Evolutionary conservation across 2,329 filamentous ascomycete species (phyloP), one percentile per base, ranked within the genome.

Genomic region (Ophiostoma angusticollis): DNA sequence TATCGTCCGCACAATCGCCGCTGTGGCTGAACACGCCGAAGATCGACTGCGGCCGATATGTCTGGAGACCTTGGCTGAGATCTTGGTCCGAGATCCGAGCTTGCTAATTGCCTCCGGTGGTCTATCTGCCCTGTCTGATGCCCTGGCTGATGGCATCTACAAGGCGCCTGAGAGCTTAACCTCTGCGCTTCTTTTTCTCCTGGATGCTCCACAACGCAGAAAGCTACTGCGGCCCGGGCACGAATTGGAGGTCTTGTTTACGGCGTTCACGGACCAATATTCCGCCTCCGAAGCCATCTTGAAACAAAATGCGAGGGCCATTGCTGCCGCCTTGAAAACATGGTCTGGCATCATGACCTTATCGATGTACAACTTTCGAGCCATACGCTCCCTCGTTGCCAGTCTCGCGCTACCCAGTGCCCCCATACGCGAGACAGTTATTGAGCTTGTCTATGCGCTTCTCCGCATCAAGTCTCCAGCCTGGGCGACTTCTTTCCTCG

Each of bases 401-500:
- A 76, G 72, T 47, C 65, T 80, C 53, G 64, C 74, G 31, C 58
- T 78, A 9, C 74, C 75, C 0, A 71, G 65, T 39, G 58, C 67
- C 6, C 54, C 58, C 1, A 68, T 78, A 34, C 64, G 72, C 35
- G 86, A 93, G 53, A 80, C 87, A 1, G 77, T 95, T 14, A 69
- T 98, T 44, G 91, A 98, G 55, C 65, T 98, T 11, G 61, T 98
- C 14, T 95, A 93, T 52, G 69, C 70, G 0, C 56, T 80, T 3
- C 60, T 98, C 37, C 78, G 89, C 25, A 95, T 98, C 54, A 96
- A 96, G 50, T 80, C 87, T 42, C 78, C 91, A 31, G 79, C 86
- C 8, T 98, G 91, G 91, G 93, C 91, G 7, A 87, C 85, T 0
- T 93, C 89, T 0, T 98, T 94, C 56, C 71, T 98, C 33, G 91